Conservation (phyloP, 2,329 filamentous ascomycete species). For the Rhinocladiella similis region DNA sequence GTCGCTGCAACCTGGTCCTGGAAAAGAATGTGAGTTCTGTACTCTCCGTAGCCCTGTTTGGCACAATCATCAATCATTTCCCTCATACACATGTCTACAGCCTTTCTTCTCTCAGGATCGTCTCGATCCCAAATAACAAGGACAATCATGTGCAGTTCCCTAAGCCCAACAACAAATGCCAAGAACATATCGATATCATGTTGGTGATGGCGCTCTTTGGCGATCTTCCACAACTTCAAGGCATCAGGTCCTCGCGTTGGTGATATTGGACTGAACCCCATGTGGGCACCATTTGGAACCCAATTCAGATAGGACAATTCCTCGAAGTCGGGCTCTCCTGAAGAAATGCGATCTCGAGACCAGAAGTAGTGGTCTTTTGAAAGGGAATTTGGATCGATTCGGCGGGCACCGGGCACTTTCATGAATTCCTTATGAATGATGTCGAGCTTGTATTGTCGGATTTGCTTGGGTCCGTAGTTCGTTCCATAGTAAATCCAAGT, state of each 20-base stretch:
- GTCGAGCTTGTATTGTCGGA: conserved; percentile 32
- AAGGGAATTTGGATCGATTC: conserved; percentile 38
- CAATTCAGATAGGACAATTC: conserved; percentile 46
- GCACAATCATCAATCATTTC: conserved; percentile 38
- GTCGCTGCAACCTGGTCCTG: conserved; percentile 47
- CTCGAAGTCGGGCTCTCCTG: conserved; percentile 41
- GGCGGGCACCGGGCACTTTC: conserved; percentile 36
- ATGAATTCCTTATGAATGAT: conserved; percentile 39
- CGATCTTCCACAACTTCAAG: not conserved
- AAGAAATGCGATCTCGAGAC: conserved; percentile 33
- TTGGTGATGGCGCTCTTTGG: not conserved
- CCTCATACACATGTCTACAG: conserved; percentile 23
- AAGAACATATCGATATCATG: not conserved
- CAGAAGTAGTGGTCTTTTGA: conserved; percentile 37
- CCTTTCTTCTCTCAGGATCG: conserved; percentile 1
- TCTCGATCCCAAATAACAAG: conserved; percentile 7
- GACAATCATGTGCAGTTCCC: not conserved
- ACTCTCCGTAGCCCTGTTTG: conserved; percentile 45
- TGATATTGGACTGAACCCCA: conserved; percentile 39
- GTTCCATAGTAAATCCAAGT: conserved; percentile 40
- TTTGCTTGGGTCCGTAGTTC: conserved; percentile 37
- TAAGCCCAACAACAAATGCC: not conserved
- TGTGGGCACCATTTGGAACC: conserved; percentile 47
- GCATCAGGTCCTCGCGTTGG: not conserved
- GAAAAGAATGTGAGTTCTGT: conserved; percentile 46